These are phyloP conservation scores for Esteya vermicola DNA, from an alignment of 2,329 filamentous ascomycete species.

Conservation along the genomic window DNA sequence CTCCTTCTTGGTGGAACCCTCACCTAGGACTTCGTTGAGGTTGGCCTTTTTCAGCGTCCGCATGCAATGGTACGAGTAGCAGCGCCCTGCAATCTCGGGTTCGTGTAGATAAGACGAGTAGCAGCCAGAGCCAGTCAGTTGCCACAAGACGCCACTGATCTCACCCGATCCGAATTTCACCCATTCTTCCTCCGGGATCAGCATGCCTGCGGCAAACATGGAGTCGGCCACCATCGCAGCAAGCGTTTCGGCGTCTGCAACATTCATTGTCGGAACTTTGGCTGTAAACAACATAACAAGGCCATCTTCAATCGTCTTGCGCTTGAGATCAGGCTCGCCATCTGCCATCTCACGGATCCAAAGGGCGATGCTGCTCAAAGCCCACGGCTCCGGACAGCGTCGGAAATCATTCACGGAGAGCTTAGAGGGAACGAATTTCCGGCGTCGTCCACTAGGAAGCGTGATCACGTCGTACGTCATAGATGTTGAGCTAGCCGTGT, in stretches of 20 bases:
- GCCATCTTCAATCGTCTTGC: constrained; percentile 74
- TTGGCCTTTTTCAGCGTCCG: constrained; percentile 91
- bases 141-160: constrained; percentile 83
- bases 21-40: constrained; percentile 56
- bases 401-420: constrained; percentile 68
- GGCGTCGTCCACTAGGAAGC: constrained; percentile 56
- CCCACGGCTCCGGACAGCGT: constrained; percentile 83
- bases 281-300: constrained; percentile 79
- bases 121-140: constrained; percentile 81
- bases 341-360: constrained; percentile 88
- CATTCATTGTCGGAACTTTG: constrained; percentile 97
- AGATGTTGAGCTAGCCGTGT: constrained; percentile 35
- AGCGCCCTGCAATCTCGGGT: constrained; percentile 54
- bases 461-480: constrained; percentile 72
- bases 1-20: constrained; percentile 53
- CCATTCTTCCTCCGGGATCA: constrained; percentile 92
- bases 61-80: constrained; percentile 89
- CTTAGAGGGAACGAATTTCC: constrained; percentile 76
- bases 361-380: constrained; percentile 67
- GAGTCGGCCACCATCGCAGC: constrained; percentile 62
- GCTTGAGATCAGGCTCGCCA: constrained; percentile 75
- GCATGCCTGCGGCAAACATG: constrained; percentile 65
- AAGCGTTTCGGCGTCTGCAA: constrained; percentile 83
- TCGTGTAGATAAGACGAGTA: constrained; percentile 78
- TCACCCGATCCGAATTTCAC: constrained; percentile 74